Evolutionary conservation across 78 protist genomes (phyloP), one percentile per base, ranked within the genome.

Genomic region (Dictyostelium citrinum): DNA sequence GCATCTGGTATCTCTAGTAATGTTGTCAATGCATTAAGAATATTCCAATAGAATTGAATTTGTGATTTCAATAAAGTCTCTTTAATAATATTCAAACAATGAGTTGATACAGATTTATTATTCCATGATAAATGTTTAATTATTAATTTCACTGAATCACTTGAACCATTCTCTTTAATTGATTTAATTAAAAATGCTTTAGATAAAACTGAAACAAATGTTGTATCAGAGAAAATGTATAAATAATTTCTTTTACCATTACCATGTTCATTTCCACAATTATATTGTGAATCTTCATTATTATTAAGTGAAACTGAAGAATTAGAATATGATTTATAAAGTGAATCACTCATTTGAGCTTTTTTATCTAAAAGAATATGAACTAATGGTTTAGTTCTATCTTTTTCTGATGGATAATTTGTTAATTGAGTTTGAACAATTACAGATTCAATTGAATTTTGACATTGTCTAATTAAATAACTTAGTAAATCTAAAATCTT

Each of bases 121-220:
- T 78, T 61, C 93, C 93, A 88, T 8, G 75, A 58, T 27, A 88
- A 35, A 67, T 88, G 93, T 35, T 43, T 67, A 67, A 88, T 61
- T 37, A 88, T 17, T 20, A 35, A 58, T 29, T 27, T 24, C 7
- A 67, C 70, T 39, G 67, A 20, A 43, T 88, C 93, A 67, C 55
- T 51, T 77, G 84, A 88, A 6, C 93, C 93, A 88, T 88, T 51
- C n/a, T 88, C 93, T 88, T 88, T 88, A 16, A 78, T 45, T 17
- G 72, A n/a, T 72, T 88, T 88, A 10, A 88, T 24, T 22, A 88
- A 49, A 76, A 78, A 88, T 20, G 55, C 46, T 82, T 68, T 82
- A n/a, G 90, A 68, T 80, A 80, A 58, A 55, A 80, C 35, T 14
- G 84, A 16, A 29, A 80, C 35, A 55, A 80, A 43, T 7, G 84